These are phyloP conservation scores for Panicum miliaceum DNA, from an alignment of 176 grass and related monocot genomes.

Conservation along the genomic window DNA sequence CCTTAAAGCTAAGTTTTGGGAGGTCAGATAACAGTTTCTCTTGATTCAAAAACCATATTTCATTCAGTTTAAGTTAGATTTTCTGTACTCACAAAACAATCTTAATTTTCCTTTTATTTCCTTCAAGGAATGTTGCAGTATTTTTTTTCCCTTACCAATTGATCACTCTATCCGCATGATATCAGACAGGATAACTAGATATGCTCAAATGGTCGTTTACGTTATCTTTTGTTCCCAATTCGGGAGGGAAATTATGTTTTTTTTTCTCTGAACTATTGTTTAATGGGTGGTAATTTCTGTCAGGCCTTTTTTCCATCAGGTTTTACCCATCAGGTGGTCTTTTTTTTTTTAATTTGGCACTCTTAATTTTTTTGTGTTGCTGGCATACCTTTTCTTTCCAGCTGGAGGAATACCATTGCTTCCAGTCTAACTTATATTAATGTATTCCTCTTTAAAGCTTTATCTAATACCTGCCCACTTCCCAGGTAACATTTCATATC, in stretches of 20 bases:
- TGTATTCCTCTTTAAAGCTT: not conserved
- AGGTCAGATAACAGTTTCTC: conserved; percentile 1
- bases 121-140: conserved; percentile 21
- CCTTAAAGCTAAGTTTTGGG: conserved; percentile 16
- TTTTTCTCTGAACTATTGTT: conserved; percentile 4
- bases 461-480: conserved; percentile 34
- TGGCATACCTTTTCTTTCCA: conserved; percentile 23
- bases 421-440: conserved; percentile 22
- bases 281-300: conserved; percentile 14
- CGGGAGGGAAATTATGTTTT: conserved; percentile 6
- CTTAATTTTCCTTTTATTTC: not conserved
- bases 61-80: conserved; percentile 16
- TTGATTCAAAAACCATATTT: conserved; percentile 16
- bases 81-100: conserved; percentile 15
- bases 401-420: conserved; percentile 24
- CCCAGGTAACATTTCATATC: conserved; percentile 92
- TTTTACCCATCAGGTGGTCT: conserved; percentile 3
- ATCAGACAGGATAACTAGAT: conserved; percentile 27
- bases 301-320: conserved; percentile 8
- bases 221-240: conserved; percentile 18
- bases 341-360: conserved; percentile 7
- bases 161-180: not conserved
- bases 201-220: conserved; percentile 21
- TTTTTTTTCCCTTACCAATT: not conserved
- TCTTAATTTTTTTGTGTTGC: conserved; percentile 6